These are phyloP conservation scores for Thelonectria olida DNA, from an alignment of 2,329 filamentous ascomycete genomes.

Conservation along the genomic window DNA sequence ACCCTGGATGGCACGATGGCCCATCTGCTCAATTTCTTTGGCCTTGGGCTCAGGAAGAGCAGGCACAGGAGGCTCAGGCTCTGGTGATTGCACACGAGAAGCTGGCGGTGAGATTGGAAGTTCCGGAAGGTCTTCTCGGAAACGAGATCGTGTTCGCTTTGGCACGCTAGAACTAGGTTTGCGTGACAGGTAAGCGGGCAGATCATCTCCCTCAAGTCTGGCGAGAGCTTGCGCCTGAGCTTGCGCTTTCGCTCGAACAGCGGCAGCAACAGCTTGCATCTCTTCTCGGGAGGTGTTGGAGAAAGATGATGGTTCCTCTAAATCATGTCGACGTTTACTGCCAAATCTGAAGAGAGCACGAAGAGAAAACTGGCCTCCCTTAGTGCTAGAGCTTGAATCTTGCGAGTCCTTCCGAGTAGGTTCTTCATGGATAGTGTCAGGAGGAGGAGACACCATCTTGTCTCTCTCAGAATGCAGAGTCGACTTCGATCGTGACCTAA, in stretches of 20 bases:
- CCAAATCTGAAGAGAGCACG: conserved; percentile 80
- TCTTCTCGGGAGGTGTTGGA: conserved; percentile 92
- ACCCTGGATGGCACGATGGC: conserved; percentile 50
- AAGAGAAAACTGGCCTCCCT: conserved; percentile 63
- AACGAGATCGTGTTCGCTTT: conserved; percentile 87
- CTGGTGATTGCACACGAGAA: conserved; percentile 82
- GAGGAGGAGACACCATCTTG: conserved; percentile 47
- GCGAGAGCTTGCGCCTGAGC: conserved; percentile 47
- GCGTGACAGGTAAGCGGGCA: conserved; percentile 39
- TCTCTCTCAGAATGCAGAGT: conserved; percentile 54
- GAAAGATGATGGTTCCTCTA: conserved; percentile 75
- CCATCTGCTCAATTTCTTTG: conserved; percentile 49
- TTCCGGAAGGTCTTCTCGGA: conserved; percentile 91
- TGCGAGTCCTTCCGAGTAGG: conserved; percentile 66
- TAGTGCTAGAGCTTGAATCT: conserved; percentile 63
- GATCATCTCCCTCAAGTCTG: conserved; percentile 47
- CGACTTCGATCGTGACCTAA: conserved; percentile 60
- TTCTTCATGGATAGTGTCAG: conserved; percentile 55
- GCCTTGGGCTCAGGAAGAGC: conserved; percentile 40
- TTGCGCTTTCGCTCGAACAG: conserved; percentile 40
- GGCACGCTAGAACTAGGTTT: conserved; percentile 61
- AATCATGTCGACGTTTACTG: conserved; percentile 54
- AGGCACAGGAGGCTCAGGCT: conserved; percentile 60
- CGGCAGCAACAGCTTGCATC: conserved; percentile 60
- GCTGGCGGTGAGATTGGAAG: conserved; percentile 86